Evolutionary conservation across 2,329 filamentous ascomycete genomes (phyloP).

Genomic region (Aspergillus tubingensis): DNA sequence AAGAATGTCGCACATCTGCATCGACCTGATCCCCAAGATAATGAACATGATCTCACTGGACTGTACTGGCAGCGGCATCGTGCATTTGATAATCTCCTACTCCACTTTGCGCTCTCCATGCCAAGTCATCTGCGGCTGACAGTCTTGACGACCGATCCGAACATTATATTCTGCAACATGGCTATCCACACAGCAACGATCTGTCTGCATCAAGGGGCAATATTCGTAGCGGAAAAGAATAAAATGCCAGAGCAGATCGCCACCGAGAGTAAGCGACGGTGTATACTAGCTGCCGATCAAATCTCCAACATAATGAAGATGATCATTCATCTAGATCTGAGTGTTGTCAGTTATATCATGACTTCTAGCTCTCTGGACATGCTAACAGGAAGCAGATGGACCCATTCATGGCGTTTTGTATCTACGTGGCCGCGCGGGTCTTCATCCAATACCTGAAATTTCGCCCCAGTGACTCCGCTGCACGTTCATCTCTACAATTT

Average conservation of each 20-base stretch:
- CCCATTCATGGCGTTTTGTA: constrained; percentile 89
- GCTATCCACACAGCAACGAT: constrained; percentile 95
- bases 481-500: constrained; percentile 83
- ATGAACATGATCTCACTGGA: constrained; percentile 84
- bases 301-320: constrained; percentile 95
- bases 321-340: constrained; percentile 85
- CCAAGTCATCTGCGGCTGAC: constrained; percentile 80
- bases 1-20: constrained; percentile 90
- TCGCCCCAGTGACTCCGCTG: constrained; percentile 76
- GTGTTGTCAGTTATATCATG: constrained; percentile 61
- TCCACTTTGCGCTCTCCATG: constrained; percentile 83
- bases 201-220: constrained; percentile 95
- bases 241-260: constrained; percentile 73
- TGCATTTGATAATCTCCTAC: constrained; percentile 82
- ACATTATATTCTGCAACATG: constrained; percentile 94
- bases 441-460: constrained; percentile 97
- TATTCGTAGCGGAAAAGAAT: constrained; percentile 94
- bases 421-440: constrained; percentile 93
- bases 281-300: constrained; percentile 89
- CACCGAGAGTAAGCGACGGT: constrained; percentile 87
- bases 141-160: constrained; percentile 71
- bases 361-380: constrained; percentile 16
- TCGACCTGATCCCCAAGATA: constrained; percentile 77
- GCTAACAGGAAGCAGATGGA: constrained; percentile 68
- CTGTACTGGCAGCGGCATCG: constrained; percentile 96